Evolutionary conservation across 1,284 basidiomycete genomes (phyloP).

Genomic region (Moesziomyces antarcticus): DNA sequence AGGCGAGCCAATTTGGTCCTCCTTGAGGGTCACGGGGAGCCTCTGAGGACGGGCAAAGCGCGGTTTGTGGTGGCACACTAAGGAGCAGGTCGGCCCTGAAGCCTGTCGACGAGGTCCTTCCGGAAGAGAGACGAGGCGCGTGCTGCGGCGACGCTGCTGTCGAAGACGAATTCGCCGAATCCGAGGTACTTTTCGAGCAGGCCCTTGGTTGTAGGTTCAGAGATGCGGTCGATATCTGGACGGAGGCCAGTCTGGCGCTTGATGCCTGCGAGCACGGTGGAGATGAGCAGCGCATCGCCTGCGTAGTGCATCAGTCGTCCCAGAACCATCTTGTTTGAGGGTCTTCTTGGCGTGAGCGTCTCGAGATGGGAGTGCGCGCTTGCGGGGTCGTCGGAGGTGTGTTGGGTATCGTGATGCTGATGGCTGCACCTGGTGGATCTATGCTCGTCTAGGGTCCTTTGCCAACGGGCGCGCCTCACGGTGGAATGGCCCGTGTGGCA

Average conservation of each 20-base stretch:
- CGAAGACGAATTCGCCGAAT: slow-evolving; percentile 88
- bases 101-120: slow-evolving; percentile 26
- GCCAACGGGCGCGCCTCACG: neutral
- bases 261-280: slow-evolving; percentile 89
- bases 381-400: neutral
- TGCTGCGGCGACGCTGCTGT: slow-evolving; percentile 59
- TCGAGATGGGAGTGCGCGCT: neutral
- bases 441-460: neutral
- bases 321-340: slow-evolving; percentile 44
- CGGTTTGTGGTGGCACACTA: neutral
- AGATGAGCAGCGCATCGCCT: slow-evolving; percentile 84
- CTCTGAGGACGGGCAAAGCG: neutral
- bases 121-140: slow-evolving; percentile 52
- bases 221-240: slow-evolving; percentile 53
- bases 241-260: slow-evolving; percentile 74
- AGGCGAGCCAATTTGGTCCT: no score
- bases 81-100: slow-evolving; percentile 9
- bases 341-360: neutral
- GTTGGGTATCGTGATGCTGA: neutral
- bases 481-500: slow-evolving; percentile 17
- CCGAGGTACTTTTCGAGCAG: slow-evolving; percentile 84
- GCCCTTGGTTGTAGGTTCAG: slow-evolving; percentile 77
- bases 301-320: slow-evolving; percentile 86
- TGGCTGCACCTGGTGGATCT: neutral
- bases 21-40: neutral